A percentile compares a stretch with the other conserved stretches of the same genome.
These are phyloP conservation scores for Petunia axillaris DNA, from an alignment of 257 asterid species.

Conservation along the genomic window DNA sequence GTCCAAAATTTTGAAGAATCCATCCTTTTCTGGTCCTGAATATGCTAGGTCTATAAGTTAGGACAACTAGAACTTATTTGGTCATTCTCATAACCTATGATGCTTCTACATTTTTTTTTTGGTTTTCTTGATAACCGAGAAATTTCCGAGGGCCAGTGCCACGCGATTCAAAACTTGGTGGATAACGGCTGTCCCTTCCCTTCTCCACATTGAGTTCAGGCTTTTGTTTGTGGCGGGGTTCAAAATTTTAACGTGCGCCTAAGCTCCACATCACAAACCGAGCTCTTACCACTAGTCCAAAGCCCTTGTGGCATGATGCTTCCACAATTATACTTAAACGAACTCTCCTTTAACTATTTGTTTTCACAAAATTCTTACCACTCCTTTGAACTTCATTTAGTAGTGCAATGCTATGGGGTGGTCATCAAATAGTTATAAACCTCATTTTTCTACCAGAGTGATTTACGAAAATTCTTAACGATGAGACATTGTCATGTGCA, in stretches of 20 bases:
- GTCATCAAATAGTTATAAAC: not conserved
- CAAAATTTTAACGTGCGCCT: no score
- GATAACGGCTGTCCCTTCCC: no score
- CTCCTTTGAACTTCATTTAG: not conserved
- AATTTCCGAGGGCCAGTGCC: no score
- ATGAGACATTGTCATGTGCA: not conserved
- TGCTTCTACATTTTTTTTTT: not conserved
- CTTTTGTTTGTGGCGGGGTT: no score
- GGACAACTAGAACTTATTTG: not conserved
- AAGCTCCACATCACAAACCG: no score
- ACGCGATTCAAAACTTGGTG: no score
- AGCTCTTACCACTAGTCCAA: no score
- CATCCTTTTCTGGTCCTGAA: not conserved
- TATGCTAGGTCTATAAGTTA: not conserved
- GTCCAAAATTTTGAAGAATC: slow-evolving; percentile 16
- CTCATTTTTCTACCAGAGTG: not conserved
- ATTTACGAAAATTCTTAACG: not conserved
- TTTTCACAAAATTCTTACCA: not conserved
- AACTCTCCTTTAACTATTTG: not conserved
- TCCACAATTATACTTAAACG: no score
- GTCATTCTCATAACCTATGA: not conserved
- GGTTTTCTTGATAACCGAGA: no score
- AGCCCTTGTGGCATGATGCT: no score
- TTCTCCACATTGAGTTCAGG: no score
- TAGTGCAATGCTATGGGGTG: not conserved